These are phyloP conservation scores for Pseudocercospora eumusae DNA, from an alignment of 2,329 filamentous ascomycete genomes.

Conservation along the genomic window DNA sequence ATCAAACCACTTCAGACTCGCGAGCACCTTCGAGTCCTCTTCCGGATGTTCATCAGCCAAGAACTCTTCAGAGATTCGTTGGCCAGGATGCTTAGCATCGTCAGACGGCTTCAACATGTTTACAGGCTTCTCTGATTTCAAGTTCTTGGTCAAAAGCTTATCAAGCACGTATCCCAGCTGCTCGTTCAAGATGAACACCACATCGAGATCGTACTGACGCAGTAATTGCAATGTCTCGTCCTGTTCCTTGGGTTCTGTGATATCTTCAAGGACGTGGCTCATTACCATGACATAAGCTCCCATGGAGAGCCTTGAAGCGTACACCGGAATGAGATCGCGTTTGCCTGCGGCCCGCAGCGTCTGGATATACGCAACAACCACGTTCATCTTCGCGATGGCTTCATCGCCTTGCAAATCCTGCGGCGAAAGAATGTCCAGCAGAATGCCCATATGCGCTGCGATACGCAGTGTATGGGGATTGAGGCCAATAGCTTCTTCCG, in stretches of 20 bases:
- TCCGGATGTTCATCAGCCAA: conserved; percentile 60
- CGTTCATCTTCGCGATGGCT: conserved; percentile 65
- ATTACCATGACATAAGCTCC: conserved; percentile 69
- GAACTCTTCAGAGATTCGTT: conserved; percentile 69
- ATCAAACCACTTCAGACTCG: conserved; percentile 81
- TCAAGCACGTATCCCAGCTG: conserved; percentile 53
- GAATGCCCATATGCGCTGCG: conserved; percentile 59
- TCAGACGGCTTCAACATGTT: conserved; percentile 56
- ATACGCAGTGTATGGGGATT: conserved; percentile 50
- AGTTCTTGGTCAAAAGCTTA: conserved; percentile 23
- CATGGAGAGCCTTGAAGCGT: conserved; percentile 74
- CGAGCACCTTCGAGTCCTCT: conserved; percentile 71
- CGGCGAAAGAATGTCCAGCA: conserved; percentile 56
- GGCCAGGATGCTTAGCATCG: conserved; percentile 52
- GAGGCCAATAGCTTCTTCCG: conserved; percentile 40
- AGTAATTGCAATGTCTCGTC: conserved; percentile 72
- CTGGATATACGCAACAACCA: conserved; percentile 79
- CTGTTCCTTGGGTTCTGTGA: conserved; percentile 67
- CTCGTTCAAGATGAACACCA: conserved; percentile 69
- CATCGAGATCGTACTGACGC: conserved; percentile 70
- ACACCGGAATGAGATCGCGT: conserved; percentile 79
- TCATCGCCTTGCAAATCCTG: conserved; percentile 48
- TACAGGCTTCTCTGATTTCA: conserved; percentile 28
- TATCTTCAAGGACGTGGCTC: conserved; percentile 72
- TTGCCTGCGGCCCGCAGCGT: conserved; percentile 72